Evolutionary conservation across 139 green algal genomes (phyloP), one percentile per base, ranked within the genome.

Genomic region (Tetratostichococcus sp.): DNA sequence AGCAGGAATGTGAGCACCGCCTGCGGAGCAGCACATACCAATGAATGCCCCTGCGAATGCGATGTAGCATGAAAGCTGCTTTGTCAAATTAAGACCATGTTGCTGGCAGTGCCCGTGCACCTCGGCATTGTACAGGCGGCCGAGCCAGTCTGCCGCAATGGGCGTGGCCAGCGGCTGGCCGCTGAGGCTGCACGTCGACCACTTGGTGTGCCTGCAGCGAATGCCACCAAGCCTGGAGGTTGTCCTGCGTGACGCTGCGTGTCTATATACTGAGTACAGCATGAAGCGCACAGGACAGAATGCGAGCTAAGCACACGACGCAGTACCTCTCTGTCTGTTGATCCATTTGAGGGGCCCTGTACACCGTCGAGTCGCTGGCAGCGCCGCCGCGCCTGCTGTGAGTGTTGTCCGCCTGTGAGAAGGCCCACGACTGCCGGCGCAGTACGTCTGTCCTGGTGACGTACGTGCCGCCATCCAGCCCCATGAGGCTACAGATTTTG

Each of bases 361-460:
- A 62, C 17, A 67, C 43, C 17, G 30, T 25, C 43, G 43, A 43
- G 19, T 17, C 30, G 28, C 65, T 59, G 21, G 81, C 67, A 26
- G n/a, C 43, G 22, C 83, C 82, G 21, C 85, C 85, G 22, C 83
- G 70, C 0, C 72, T 88, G 42, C 71, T 81, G 6, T 77, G 67
- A 43, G 69, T 83, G 42, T 50, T 67, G 62, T 89, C 85, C 28
- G 70, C 73, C 16, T 67, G 43, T 17, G 74, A 62, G 33, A 86
- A 69, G 1, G 71, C 57, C 78, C 75, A 85, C 4, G 57, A 81
- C 59, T 80, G 67, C 1, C 85, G 50, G 17, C 85, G 43, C 30
- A 89, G 65, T 1, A 89, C 80, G 43, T 89, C 84, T 26, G 50
- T 81, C 1, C 84, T 66, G 1, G 70, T 81, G 33, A 86, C 82